phyloP scores from a whole-genome alignment of 495 filamentous ascomycete genomes.

The Cercophora sp. region DNA sequence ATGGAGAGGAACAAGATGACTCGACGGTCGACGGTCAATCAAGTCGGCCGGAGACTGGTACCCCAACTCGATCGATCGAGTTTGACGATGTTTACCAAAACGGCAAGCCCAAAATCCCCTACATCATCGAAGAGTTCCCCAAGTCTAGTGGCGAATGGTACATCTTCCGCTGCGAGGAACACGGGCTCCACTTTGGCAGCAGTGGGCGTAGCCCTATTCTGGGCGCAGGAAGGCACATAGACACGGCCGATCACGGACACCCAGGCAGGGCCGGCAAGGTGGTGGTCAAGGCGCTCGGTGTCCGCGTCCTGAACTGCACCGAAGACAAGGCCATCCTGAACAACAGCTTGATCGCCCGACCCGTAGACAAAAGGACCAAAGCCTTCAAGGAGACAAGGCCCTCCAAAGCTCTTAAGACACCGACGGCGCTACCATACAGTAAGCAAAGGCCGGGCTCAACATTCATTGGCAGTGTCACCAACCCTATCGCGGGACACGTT shows the following conservation, averaged over 20 bases:
- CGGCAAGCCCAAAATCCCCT: conserved; percentile 32
- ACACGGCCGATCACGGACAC: conserved; percentile 30
- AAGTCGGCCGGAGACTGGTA: no score
- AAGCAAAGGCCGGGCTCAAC: no score
- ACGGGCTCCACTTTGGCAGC: conserved; percentile 37
- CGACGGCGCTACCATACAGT: no score
- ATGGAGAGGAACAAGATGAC: no score
- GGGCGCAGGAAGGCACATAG: conserved; percentile 43
- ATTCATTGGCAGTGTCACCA: no score
- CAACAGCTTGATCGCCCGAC: no score
- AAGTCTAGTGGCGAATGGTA: conserved; percentile 27
- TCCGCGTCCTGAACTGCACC: conserved; percentile 32
- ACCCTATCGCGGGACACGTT: no score
- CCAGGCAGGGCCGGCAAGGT: conserved; percentile 26
- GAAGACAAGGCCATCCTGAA: conserved; percentile 24
- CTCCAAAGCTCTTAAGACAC: no score
- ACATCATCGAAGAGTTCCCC: conserved; percentile 41
- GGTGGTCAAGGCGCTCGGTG: conserved; percentile 34
- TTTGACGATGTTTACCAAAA: conserved; percentile 41
- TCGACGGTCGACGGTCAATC: no score
- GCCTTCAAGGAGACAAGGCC: no score
- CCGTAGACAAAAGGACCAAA: no score
- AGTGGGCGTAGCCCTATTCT: conserved; percentile 32
- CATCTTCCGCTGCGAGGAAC: conserved; percentile 43
- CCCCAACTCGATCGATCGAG: no score